phyloP scores from a whole-genome alignment of 257 asterid species.

The Pogostemon cablin region DNA sequence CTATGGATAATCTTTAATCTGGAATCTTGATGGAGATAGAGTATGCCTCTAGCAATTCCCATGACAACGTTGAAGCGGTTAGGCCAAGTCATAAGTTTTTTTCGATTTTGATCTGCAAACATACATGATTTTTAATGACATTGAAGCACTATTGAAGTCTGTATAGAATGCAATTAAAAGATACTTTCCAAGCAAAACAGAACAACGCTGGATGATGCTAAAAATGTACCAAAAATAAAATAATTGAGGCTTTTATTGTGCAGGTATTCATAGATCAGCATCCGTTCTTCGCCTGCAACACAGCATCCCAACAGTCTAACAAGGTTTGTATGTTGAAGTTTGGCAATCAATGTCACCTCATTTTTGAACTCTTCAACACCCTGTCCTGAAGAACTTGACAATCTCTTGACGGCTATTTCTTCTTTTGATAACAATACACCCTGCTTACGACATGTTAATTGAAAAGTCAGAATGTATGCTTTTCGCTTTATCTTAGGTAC shows the following conservation, averaged over 20 bases:
- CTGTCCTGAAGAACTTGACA: conserved; percentile 44
- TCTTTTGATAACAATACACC: conserved; percentile 26
- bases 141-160: background rate
- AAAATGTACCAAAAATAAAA: conserved; percentile 21
- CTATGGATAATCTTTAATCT: conserved; percentile 47
- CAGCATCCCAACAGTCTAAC: conserved; percentile 48
- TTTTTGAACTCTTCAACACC: conserved; percentile 41
- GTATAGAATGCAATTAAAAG: background rate
- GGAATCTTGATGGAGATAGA: conserved; percentile 50
- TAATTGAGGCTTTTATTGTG: conserved; percentile 29
- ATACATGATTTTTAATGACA: background rate
- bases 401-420: conserved; percentile 50
- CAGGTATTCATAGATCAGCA: conserved; percentile 47
- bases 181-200: background rate
- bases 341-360: conserved; percentile 41
- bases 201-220: background rate
- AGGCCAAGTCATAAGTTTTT: conserved; percentile 37
- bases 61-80: conserved; percentile 36
- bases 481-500: background rate
- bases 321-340: conserved; percentile 50
- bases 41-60: conserved; percentile 47
- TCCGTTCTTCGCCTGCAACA: conserved; percentile 41
- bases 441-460: conserved; percentile 24
- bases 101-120: conserved; percentile 35
- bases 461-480: background rate